Conservation (phyloP, 371 early-diverging fungal species). For the Mucor indicus region DNA sequence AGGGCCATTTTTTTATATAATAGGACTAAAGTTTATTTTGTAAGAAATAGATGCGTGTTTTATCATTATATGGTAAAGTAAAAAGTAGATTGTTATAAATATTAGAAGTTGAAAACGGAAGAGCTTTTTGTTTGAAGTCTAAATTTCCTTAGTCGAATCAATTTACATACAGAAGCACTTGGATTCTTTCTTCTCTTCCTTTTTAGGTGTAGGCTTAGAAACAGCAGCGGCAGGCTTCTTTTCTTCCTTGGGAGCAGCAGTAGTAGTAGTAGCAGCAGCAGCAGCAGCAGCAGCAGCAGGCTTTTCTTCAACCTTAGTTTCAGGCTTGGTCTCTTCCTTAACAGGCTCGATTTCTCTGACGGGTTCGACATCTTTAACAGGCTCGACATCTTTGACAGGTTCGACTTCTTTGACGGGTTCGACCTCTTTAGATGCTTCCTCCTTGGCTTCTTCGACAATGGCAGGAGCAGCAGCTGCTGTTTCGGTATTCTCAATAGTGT, state of each 20-base stretch:
- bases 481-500: slow-evolving; percentile 1
- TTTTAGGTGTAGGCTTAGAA: slow-evolving; percentile 1
- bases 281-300: slow-evolving; percentile 19
- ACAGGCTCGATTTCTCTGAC: too few relatives aligned
- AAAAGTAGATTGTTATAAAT: background rate
- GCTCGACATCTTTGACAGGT: background rate
- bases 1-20: too few relatives aligned
- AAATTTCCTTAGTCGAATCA: too few relatives aligned
- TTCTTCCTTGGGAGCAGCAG: slow-evolving; percentile 13
- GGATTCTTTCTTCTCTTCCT: slow-evolving; percentile 12
- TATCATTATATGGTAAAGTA: background rate
- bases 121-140: too few relatives aligned
- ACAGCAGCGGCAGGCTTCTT: slow-evolving; percentile 64
- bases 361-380: background rate
- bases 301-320: too few relatives aligned
- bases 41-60: too few relatives aligned
- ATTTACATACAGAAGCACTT: slow-evolving; percentile 28
- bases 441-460: background rate
- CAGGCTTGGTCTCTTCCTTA: background rate
- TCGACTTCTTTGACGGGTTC: too few relatives aligned
- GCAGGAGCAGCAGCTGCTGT: background rate
- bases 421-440: background rate
- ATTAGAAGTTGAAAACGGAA: too few relatives aligned
- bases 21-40: too few relatives aligned
- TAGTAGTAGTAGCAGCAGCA: slow-evolving; percentile 48